These are phyloP conservation scores for Pseudotsuga menziesii DNA, from an alignment of 75 land plant species.

Conservation along the genomic window DNA sequence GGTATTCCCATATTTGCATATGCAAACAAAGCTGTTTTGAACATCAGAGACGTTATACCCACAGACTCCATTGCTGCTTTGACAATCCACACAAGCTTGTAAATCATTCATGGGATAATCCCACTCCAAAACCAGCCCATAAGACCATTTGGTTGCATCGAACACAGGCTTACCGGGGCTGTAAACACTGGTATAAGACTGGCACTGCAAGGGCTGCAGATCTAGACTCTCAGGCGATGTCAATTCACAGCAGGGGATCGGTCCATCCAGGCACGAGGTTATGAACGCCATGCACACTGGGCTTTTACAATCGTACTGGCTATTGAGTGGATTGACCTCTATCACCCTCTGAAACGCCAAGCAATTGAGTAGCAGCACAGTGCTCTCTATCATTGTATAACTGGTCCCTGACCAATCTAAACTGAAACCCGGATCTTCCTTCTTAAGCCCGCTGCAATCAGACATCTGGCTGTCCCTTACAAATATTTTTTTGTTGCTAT, in stretches of 20 bases:
- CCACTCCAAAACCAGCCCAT: conserved; percentile 11
- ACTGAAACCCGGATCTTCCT: background rate
- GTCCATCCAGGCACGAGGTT: conserved; percentile 6
- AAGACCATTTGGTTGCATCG: conserved; percentile 5
- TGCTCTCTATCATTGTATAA: background rate
- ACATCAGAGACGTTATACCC: background rate
- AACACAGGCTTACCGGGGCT: background rate
- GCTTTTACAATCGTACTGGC: conserved; percentile 9
- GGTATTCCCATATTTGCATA: background rate
- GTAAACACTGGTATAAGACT: conserved; percentile 14
- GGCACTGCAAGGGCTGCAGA: conserved; percentile 9
- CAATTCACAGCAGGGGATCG: conserved; percentile 9
- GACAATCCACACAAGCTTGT: background rate
- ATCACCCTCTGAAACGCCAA: conserved; percentile 7
- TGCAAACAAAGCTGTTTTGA: background rate
- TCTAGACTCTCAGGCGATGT: background rate
- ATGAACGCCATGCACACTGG: conserved; percentile 11
- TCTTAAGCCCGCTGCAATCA: conserved; percentile 2
- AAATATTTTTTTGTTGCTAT: background rate
- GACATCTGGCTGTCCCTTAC: conserved; percentile 11
- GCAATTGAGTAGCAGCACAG: conserved; percentile 16
- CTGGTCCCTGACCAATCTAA: background rate
- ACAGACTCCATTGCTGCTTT: conserved; percentile 3
- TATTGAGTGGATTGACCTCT: background rate
- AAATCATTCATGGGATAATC: background rate